Percentiles rank a stretch among this genome's conserved stretches.
Evolutionary conservation across 2,329 filamentous ascomycete genomes (phyloP).

Genomic region (Venturia effusa): DNA sequence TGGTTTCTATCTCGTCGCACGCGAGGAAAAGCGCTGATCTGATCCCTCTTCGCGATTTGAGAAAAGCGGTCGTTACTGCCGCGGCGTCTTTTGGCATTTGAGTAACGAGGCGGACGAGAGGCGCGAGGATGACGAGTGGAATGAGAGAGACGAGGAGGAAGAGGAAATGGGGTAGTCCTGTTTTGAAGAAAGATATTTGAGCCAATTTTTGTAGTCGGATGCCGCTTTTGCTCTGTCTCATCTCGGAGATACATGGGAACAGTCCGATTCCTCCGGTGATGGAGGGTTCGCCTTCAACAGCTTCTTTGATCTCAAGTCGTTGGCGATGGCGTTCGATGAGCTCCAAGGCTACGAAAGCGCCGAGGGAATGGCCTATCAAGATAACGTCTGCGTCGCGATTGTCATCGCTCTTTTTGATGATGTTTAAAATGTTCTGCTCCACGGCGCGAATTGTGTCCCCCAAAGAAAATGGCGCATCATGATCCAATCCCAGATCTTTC

Average conservation of each 20-base stretch:
- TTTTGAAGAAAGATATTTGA: conserved; percentile 11
- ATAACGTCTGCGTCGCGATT: conserved; percentile 17
- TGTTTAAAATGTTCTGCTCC: conserved; percentile 26
- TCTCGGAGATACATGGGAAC: conserved; percentile 38
- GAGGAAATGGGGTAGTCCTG: conserved; percentile 24
- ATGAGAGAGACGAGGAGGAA: conserved; percentile 27
- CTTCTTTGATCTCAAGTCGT: conserved; percentile 13
- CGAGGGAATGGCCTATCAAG: conserved; percentile 37
- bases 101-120: conserved; percentile 23
- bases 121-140: background rate
- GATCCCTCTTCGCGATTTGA: conserved; percentile 39
- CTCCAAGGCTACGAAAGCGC: conserved; percentile 36
- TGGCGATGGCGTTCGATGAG: conserved; percentile 21
- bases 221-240: conserved; percentile 33
- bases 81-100: conserved; percentile 33
- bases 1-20: conserved; percentile 45
- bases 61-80: conserved; percentile 38
- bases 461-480: conserved; percentile 26
- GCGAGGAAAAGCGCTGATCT: conserved; percentile 49
- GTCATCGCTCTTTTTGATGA: conserved; percentile 14
- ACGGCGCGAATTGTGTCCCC: conserved; percentile 41
- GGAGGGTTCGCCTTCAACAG: conserved; percentile 15
- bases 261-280: conserved; percentile 25
- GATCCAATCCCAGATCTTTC: background rate
- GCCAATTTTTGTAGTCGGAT: conserved; percentile 19